Evolutionary conservation across 306 rosid genomes (phyloP).

Genomic region (Quercus robur): DNA sequence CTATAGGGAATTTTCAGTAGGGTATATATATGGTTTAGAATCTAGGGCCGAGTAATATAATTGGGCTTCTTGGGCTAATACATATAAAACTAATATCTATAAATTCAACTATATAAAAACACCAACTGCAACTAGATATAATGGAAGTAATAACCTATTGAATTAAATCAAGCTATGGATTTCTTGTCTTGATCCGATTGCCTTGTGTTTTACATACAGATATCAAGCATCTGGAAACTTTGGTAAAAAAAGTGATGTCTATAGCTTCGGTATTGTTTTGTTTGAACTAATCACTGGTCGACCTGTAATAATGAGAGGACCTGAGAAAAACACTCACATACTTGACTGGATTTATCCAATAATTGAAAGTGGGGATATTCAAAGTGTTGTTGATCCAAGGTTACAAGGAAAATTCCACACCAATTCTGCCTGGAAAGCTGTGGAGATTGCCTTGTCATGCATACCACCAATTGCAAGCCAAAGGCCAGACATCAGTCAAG

Average conservation of each 20-base stretch:
- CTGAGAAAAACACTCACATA: background rate
- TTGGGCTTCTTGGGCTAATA: too few species aligned
- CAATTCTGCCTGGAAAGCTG: background rate
- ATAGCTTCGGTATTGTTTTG: slow-evolving; percentile 7
- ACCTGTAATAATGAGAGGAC: background rate
- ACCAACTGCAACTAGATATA: too few species aligned
- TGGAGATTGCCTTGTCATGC: slow-evolving; percentile 4
- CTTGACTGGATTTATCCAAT: background rate
- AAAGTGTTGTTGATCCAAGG: slow-evolving; percentile 24
- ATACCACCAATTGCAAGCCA: background rate
- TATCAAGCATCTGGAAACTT: background rate
- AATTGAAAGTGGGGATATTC: slow-evolving; percentile 21
- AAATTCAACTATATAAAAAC: too few species aligned
- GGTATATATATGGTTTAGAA: too few species aligned
- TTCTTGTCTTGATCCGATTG: too few species aligned
- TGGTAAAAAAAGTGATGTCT: background rate
- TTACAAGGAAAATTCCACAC: slow-evolving; percentile 17
- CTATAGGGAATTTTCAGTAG: too few species aligned
- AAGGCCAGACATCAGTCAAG: slow-evolving; percentile 11
- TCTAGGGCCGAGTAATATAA: too few species aligned
- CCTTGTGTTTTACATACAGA: too few species aligned
- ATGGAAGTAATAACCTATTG: too few species aligned
- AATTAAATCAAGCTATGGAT: too few species aligned
- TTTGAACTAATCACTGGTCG: slow-evolving; percentile 7
- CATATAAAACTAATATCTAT: too few species aligned